A percentile compares a stretch with the other conserved stretches of the same genome.
Conservation (phyloP, 2,329 filamentous ascomycete species). For the Aspergillus sp. region DNA sequence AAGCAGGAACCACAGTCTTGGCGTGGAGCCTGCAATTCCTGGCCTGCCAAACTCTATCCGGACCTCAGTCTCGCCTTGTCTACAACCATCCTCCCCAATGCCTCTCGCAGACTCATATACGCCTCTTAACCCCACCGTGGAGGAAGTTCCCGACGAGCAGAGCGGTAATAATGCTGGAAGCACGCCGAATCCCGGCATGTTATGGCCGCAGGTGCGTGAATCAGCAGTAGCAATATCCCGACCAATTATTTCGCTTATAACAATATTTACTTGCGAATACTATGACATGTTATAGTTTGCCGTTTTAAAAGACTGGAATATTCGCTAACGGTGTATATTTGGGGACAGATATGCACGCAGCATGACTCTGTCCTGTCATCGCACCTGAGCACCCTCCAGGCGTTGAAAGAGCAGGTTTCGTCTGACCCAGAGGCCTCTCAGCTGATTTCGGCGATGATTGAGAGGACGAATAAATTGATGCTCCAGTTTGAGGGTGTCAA, state of each 20-base stretch:
- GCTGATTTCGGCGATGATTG: constrained; percentile 38
- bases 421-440: constrained; percentile 29
- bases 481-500: constrained; percentile 36
- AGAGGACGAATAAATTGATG: constrained; percentile 40
- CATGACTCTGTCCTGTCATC: constrained; percentile 42
- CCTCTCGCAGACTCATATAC: not conserved
- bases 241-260: too few relatives aligned
- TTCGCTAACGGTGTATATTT: not conserved
- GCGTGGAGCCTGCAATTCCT: constrained; percentile 1
- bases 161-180: not conserved
- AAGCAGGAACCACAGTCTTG: constrained; percentile 6
- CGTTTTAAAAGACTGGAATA: not conserved
- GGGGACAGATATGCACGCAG: constrained; percentile 37
- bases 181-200: not conserved
- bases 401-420: constrained; percentile 32
- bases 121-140: constrained; percentile 18
- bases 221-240: not conserved
- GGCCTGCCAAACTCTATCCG: constrained; percentile 10
- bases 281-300: too few relatives aligned
- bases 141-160: constrained; percentile 15
- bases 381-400: constrained; percentile 40
- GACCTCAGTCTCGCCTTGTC: constrained; percentile 5
- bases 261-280: too few relatives aligned
- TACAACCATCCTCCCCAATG: constrained; percentile 11
- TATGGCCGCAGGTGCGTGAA: constrained; percentile 25